Conservation (phyloP, 495 filamentous ascomycete genomes). For the Viridothelium virens region DNA sequence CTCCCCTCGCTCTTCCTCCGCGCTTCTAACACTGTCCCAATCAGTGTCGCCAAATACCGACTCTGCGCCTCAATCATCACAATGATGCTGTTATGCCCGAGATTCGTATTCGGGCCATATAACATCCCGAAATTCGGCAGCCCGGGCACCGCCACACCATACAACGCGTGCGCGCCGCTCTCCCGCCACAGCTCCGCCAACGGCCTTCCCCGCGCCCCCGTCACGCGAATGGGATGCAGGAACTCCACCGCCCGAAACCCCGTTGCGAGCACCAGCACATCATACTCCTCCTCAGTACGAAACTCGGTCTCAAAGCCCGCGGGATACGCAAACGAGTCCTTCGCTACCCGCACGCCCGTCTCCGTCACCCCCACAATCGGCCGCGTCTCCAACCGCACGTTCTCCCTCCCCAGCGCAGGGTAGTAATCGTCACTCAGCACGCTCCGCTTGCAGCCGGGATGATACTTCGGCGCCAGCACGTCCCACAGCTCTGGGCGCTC, state of each 20-base stretch:
- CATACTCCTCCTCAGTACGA: constrained; percentile 37
- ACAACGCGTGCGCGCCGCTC: constrained; percentile 40
- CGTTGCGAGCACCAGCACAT: constrained; percentile 48
- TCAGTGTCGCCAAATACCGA: constrained; percentile 44
- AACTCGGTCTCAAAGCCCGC: constrained; percentile 15
- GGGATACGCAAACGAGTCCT: constrained; percentile 13
- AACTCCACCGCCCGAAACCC: constrained; percentile 51
- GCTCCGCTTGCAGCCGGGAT: constrained; percentile 49
- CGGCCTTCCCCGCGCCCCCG: constrained; percentile 38
- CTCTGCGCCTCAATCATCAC: constrained; percentile 55
- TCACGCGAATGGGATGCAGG: constrained; percentile 47
- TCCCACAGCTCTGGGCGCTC: constrained; percentile 43
- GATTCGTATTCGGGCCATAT: constrained; percentile 52
- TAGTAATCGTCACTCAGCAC: constrained; percentile 52
- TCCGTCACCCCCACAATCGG: constrained; percentile 39
- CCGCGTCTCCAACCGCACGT: constrained; percentile 46
- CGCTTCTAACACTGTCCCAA: constrained; percentile 38
- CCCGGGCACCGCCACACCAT: constrained; percentile 42
- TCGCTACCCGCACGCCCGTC: constrained; percentile 41
- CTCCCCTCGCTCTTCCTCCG: constrained; percentile 35
- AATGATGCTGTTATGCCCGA: constrained; percentile 48
- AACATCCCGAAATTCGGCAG: constrained; percentile 54
- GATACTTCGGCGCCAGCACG: constrained; percentile 44
- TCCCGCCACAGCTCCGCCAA: constrained; percentile 48
- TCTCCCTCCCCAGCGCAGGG: constrained; percentile 37